These are phyloP conservation scores for Vishniacozyma victoriae DNA, from an alignment of 768 basidiomycete genomes.

Conservation along the genomic window DNA sequence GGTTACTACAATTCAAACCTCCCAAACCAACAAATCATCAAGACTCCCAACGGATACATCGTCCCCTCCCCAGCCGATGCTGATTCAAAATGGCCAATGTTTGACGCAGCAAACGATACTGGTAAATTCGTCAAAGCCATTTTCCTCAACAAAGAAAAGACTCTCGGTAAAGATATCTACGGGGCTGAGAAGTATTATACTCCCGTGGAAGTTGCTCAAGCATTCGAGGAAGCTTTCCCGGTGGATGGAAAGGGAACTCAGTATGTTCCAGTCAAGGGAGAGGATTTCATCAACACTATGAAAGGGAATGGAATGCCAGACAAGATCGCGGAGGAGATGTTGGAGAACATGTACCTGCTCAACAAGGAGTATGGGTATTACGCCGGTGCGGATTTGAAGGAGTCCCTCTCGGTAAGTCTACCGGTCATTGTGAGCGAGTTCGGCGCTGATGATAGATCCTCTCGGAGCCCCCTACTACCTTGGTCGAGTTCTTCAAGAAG, in stretches of 20 bases:
- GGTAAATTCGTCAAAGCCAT: conserved; percentile 32
- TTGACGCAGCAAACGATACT: conserved; percentile 22
- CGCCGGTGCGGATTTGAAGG: conserved; percentile 5
- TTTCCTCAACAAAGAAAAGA: conserved; percentile 4
- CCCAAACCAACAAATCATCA: conserved; percentile 1
- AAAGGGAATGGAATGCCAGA: conserved; percentile 8
- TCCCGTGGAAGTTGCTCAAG: conserved; percentile 6
- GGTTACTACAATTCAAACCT: conserved; percentile 25
- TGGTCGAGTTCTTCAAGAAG: conserved; percentile 13
- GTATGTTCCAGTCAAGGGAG: conserved; percentile 5
- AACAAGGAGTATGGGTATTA: conserved; percentile 22
- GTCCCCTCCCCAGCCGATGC: conserved; percentile 15
- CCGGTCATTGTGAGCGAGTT: not conserved
- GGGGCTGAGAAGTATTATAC: conserved; percentile 11
- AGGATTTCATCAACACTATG: conserved; percentile 8
- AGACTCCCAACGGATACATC: conserved; percentile 17
- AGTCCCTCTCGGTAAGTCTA: conserved; percentile 11
- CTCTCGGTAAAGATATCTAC: conserved; percentile 11
- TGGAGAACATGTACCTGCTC: conserved; percentile 20
- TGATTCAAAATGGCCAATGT: conserved; percentile 11
- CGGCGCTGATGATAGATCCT: conserved; percentile 2
- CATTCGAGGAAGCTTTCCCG: conserved; percentile 12
- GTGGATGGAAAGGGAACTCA: not conserved
- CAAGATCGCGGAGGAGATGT: conserved; percentile 8
- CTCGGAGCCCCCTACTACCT: conserved; percentile 1